Percentiles rank a stretch among this genome's conserved stretches.
phyloP scores from a whole-genome alignment of 352 stramenopile species.

The Globisporangium camurandrum region DNA sequence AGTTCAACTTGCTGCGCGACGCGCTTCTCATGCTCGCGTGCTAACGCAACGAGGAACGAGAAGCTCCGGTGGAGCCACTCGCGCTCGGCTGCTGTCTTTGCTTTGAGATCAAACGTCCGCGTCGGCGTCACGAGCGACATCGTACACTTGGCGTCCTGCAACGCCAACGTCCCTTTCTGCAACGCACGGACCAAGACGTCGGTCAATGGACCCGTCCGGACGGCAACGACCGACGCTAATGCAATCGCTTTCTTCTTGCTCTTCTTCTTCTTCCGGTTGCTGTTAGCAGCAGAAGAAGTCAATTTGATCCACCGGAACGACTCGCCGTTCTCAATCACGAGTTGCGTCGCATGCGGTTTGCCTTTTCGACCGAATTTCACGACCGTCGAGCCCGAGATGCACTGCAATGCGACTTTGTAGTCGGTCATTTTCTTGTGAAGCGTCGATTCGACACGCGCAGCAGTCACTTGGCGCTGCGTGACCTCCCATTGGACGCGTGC shows the following conservation, averaged over 20 bases:
- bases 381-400: conserved; percentile 56
- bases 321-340: conserved; percentile 76
- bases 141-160: conserved; percentile 60
- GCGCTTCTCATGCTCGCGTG: conserved; percentile 60
- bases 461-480: conserved; percentile 24
- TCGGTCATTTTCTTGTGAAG: conserved; percentile 79
- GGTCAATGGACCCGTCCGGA: conserved; percentile 47
- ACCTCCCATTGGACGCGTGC: conserved; percentile 45
- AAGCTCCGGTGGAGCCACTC: conserved; percentile 77
- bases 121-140: conserved; percentile 69
- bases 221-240: conserved; percentile 44
- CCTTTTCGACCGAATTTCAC: conserved; percentile 80
- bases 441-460: conserved; percentile 37
- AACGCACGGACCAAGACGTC: conserved; percentile 59
- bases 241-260: conserved; percentile 56
- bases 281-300: too few species aligned
- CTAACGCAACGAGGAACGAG: conserved; percentile 62
- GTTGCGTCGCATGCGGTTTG: conserved; percentile 58
- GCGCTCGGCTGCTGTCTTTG: conserved; percentile 51
- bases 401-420: conserved; percentile 78
- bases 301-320: conserved; percentile 55
- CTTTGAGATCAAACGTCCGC: conserved; percentile 71
- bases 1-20: conserved; percentile 75
- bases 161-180: conserved; percentile 54
- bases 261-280: conserved; percentile 49